Conservation (phyloP, 352 stramenopile genomes). For the Nothophytophthora sp. region DNA sequence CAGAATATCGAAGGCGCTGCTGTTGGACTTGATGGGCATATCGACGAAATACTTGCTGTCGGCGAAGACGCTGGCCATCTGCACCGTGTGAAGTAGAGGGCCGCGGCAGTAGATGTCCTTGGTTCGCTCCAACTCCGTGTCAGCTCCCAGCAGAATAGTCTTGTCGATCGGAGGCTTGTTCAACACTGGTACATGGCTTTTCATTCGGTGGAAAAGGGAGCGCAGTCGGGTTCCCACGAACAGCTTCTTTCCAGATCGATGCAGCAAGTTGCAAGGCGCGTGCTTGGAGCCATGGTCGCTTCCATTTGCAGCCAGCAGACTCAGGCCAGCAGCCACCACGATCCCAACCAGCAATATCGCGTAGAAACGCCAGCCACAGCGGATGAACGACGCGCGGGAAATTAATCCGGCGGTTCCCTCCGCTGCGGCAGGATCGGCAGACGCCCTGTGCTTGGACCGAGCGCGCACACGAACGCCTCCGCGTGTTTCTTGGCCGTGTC, state of each 20-base stretch:
- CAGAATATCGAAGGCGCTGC: constrained; percentile 65
- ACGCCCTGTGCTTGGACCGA: background rate
- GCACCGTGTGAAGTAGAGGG: constrained; percentile 64
- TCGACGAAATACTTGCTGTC: constrained; percentile 95
- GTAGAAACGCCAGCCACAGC: constrained; percentile 1
- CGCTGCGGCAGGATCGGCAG: background rate
- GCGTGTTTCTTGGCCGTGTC: background rate
- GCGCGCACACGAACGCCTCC: background rate
- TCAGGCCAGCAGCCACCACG: constrained; percentile 17
- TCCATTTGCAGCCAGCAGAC: constrained; percentile 14
- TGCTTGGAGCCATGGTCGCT: constrained; percentile 5
- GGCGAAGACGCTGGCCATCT: constrained; percentile 76
- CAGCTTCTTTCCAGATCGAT: constrained; percentile 29
- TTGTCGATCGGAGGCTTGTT: constrained; percentile 14
- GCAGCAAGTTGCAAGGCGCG: constrained; percentile 20
- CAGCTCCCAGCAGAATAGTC: constrained; percentile 20
- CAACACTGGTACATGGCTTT: constrained; percentile 13
- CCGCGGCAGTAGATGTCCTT: constrained; percentile 82
- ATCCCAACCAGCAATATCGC: constrained; percentile 26
- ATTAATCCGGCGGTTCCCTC: background rate
- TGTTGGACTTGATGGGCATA: constrained; percentile 90
- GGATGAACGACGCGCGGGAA: constrained; percentile 5
- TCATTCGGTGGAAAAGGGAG: constrained; percentile 27
- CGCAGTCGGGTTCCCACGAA: constrained; percentile 25
- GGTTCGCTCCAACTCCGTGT: constrained; percentile 52